phyloP scores from a whole-genome alignment of 2,329 filamentous ascomycete species.

The Ophiostoma perfectum region DNA sequence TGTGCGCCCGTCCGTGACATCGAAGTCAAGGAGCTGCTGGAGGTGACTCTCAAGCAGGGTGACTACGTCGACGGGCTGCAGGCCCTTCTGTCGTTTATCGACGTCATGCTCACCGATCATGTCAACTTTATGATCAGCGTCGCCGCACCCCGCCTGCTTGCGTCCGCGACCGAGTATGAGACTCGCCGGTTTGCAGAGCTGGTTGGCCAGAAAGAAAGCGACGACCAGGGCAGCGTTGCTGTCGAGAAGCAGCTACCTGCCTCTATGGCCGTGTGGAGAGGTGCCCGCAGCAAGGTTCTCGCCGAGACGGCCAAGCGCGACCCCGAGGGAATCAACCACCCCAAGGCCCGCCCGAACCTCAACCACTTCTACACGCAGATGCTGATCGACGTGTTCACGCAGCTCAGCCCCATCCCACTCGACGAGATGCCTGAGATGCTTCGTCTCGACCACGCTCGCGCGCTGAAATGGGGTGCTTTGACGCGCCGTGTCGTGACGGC shows the following conservation, averaged over 20 bases:
- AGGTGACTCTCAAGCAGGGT: slow-evolving; percentile 54
- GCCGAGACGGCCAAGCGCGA: slow-evolving; percentile 64
- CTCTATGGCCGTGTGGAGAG: slow-evolving; percentile 60
- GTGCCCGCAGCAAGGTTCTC: slow-evolving; percentile 53
- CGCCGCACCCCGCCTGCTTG: slow-evolving; percentile 64
- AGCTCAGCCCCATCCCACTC: slow-evolving; percentile 45
- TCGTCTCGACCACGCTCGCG: slow-evolving; percentile 60
- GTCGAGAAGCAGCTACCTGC: slow-evolving; percentile 39
- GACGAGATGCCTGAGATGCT: slow-evolving; percentile 67
- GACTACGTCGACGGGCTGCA: slow-evolving; percentile 71
- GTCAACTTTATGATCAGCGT: slow-evolving; percentile 73
- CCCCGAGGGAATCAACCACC: slow-evolving; percentile 59
- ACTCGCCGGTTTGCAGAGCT: slow-evolving; percentile 64
- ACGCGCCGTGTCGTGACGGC: slow-evolving; percentile 64
- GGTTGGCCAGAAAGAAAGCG: slow-evolving; percentile 48
- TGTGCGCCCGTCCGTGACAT: slow-evolving; percentile 77
- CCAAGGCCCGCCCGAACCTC: slow-evolving; percentile 57
- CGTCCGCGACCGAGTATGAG: slow-evolving; percentile 68
- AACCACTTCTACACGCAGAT: slow-evolving; percentile 72
- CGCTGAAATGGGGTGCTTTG: slow-evolving; percentile 51
- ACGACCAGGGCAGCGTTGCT: slow-evolving; percentile 40
- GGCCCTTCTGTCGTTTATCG: slow-evolving; percentile 68
- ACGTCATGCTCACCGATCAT: slow-evolving; percentile 73
- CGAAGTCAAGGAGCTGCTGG: slow-evolving; percentile 63
- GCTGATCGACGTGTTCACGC: slow-evolving; percentile 69